Evolutionary conservation across 192 early-diverging fungal species (phyloP), one percentile per base, ranked within the genome.

Genomic region (Linnemannia elongata): DNA sequence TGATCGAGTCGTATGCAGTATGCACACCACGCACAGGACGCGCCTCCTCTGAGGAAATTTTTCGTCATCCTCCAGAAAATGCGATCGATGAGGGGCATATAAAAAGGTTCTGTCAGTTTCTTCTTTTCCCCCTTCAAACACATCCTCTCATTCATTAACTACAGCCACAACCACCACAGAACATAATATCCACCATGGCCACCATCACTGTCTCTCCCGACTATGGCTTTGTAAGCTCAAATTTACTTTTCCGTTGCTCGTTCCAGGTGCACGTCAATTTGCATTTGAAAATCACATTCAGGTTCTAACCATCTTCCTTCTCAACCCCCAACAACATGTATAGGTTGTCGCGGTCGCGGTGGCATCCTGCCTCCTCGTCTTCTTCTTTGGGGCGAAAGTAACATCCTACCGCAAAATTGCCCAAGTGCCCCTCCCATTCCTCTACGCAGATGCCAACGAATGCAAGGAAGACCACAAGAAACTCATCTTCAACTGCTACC

Each of bases 401-500:
- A 88, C 91, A 39, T 20, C 8, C 4, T 87, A 88, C 52, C 91
- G 96, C 44, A 93, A 89, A 36, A 88, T 83, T 55, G 94, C 96
- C 42, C 69, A 86, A 2, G 93, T 96, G 27, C 93, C 93, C 18
- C 93, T 94, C 82, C 96, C 96, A 24, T 92, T 91, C 91, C 89
- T 89, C 24, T 94, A 96, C 73, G 94, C 91, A 42, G 89, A 90
- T 8, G 85, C 82, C 35, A 63, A 71, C 7, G 95, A 94, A 49
- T 91, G 90, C 72, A 91, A 94, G 63, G 88, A 92, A 68, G 91
- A 94, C 76, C 81, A 82, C 33, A 91, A 92, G 66, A 95, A 95
- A 81, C 78, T 91, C 78, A 41, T 93, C n/a, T 96, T 95, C 89
- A 96, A 96, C 90, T 96, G 95, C 80, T 82, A 88, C 78, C 92